Base-by-base conservation (phyloP, 164 flowering plant genomes). In the Macadamia integrifolia region DNA sequence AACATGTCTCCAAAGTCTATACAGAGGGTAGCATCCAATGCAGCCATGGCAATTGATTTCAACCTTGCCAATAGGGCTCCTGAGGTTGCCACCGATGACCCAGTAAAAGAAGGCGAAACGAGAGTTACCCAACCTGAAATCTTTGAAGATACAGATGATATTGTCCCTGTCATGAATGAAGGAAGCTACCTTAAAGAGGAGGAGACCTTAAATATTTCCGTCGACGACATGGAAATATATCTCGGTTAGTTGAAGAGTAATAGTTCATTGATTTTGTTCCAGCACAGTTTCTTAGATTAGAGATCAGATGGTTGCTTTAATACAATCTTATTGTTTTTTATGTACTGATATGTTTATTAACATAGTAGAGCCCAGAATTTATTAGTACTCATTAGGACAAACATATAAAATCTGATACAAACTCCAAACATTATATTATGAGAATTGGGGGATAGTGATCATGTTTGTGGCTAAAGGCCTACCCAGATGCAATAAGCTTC, bases 11-110 rank as follows among this genome's bases (percentile, higher is more conserved):
- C 95, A 6, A 75, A 72, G 64, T 83, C 86, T 0, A 74, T 89
- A 28, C 91, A 86, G 72, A 83, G 65, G 66, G 86, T 75, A 1
- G 95, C 95, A 1, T 80, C 92, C 3, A 87, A 84, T 52, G 95
- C 92, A 1, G 95, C 87, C 44, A 79, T 79, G 85, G 85, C 83
- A 0, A 64, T 85, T 6, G 93, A 88, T 46, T 85, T 81, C 0
- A 77, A 71, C 30, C 23, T 78, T 58, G 60, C 32, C 7, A 18
- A 49, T 2, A 49, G 12, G 53, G 0, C 43, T 57, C 48, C 60
- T 42, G 49, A 32, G 29, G 15, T 30, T 17, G 63, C 40, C 5
- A 35, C 40, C 5, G 0, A 55, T 0, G 23, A 5, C 18, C 6
- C 29, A 5, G 6, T 28, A 8, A 48, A 43, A 4, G 46, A 55